Base-by-base conservation (phyloP, 176 grass and related monocot genomes). In the Rhynchospora pubera region DNA sequence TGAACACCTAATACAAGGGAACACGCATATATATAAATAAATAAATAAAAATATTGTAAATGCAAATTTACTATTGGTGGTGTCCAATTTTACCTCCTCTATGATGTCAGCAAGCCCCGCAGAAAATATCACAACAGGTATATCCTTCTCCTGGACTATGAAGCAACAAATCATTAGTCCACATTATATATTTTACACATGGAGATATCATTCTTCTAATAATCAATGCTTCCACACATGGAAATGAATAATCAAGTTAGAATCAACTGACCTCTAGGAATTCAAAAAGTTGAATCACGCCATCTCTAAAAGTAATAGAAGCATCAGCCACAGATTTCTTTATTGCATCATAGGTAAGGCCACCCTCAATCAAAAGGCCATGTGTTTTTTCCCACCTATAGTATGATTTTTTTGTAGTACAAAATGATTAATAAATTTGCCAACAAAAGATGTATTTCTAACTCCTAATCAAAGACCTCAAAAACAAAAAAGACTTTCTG, bases 51-150 rank as follows among this genome's bases (percentile, higher is more conserved):
- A 34, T 84, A 79, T 18, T 61, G 77, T 53, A 80, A 77, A 30
- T 62, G 8, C 16, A 76, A 52, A 3, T 57, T 43, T 77, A 83
- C 28, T 83, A 47, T 62, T 65, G 23, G 2, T 81, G 46, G 23
- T 21, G 58, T 78, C 5, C 61, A 39, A 81, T 52, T 81, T 79
- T 75, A 94, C 95, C 90, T 97, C 95, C 84, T 94, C 95, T 81
- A 97, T 97, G 57, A 94, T 92, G 81, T 94, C 92, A 79, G 92
- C 92, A 73, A 97, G 95, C 77, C 95, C 95, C 86, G 95, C 95
- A 83, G 95, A 97, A 94, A 97, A 97, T 70, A 97, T 80, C 32
- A 97, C 30, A 16, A 94, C 81, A 82, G 95, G 92, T 71, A 97
- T 89, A 66, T 87, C 95, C 89, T 79, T 89, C 84, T 88, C 89